Conservation (phyloP, 768 basidiomycete species). For the Strobilomyces echinocephalus region DNA sequence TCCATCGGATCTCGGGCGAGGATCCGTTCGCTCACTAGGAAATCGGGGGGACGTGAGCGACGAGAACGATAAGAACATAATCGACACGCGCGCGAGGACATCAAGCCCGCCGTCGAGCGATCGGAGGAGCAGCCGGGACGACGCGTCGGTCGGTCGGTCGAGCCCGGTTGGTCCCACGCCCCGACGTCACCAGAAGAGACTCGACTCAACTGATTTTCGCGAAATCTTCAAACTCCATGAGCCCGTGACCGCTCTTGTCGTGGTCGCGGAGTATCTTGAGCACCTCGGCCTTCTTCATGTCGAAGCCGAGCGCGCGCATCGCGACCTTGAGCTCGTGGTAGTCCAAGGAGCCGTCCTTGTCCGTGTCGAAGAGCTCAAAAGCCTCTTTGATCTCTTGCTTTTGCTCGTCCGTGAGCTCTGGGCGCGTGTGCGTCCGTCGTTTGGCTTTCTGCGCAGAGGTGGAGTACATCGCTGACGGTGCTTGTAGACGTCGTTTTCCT, state of each 20-base stretch:
- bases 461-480: slow-evolving; percentile 42
- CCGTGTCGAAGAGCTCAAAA: slow-evolving; percentile 97
- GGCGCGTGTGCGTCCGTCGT: slow-evolving; percentile 67
- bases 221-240: slow-evolving; percentile 94
- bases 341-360: slow-evolving; percentile 94
- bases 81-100: not conserved
- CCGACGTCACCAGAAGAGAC: not conserved
- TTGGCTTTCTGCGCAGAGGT: slow-evolving; percentile 70
- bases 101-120: not conserved
- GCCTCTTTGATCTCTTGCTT: slow-evolving; percentile 98
- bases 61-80: not conserved
- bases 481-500: not conserved
- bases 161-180: not conserved
- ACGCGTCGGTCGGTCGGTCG: slow-evolving; percentile 2
- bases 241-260: slow-evolving; percentile 72
- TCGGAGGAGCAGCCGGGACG: not conserved
- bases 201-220: slow-evolving; percentile 81
- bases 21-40: slow-evolving; percentile 88
- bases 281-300: slow-evolving; percentile 97
- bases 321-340: slow-evolving; percentile 99
- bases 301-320: slow-evolving; percentile 96
- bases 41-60: slow-evolving; percentile 18
- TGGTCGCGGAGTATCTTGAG: slow-evolving; percentile 90
- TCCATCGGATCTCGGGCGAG: slow-evolving; percentile 93
- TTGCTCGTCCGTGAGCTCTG: slow-evolving; percentile 83